Percentiles rank a stretch among this genome's conserved stretches.
phyloP scores from a whole-genome alignment of 768 basidiomycete species.

The Boletus insuetus region DNA sequence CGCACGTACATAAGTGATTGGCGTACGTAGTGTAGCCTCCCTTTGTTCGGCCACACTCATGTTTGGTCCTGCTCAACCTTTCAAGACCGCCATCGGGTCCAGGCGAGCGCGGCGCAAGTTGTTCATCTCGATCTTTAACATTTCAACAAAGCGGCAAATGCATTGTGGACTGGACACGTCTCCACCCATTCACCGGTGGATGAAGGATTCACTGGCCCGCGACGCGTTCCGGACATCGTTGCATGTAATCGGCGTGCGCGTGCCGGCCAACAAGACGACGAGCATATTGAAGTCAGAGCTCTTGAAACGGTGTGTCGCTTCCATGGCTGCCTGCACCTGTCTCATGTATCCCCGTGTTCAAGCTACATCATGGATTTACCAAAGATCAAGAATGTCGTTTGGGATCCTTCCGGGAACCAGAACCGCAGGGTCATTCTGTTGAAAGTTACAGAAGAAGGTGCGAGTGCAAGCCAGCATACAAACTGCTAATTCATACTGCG shows the following conservation, averaged over 20 bases:
- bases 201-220: conserved; percentile 55
- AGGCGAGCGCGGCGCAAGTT: conserved; percentile 4
- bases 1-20: background rate
- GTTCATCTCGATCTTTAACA: background rate
- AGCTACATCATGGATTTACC: conserved; percentile 68
- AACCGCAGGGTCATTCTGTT: conserved; percentile 65
- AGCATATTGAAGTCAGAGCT: conserved; percentile 52
- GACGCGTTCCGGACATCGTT: conserved; percentile 62
- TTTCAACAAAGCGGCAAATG: conserved; percentile 11
- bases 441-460: conserved; percentile 59
- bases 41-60: conserved; percentile 6
- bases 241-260: conserved; percentile 64
- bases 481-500: conserved; percentile 7
- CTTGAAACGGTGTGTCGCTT: conserved; percentile 54
- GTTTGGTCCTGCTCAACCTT: conserved; percentile 12
- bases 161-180: conserved; percentile 33
- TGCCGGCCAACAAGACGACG: conserved; percentile 55
- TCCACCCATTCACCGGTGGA: conserved; percentile 51
- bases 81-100: too few relatives aligned
- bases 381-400: conserved; percentile 59
- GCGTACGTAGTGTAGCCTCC: too few relatives aligned
- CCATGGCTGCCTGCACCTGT: background rate
- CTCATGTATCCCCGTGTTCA: conserved; percentile 12
- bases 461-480: conserved; percentile 14
- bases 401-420: conserved; percentile 46